Evolutionary conservation across 2,329 filamentous ascomycete species (phyloP), one percentile per base, ranked within the genome.

Genomic region (Fusarium devonianum): DNA sequence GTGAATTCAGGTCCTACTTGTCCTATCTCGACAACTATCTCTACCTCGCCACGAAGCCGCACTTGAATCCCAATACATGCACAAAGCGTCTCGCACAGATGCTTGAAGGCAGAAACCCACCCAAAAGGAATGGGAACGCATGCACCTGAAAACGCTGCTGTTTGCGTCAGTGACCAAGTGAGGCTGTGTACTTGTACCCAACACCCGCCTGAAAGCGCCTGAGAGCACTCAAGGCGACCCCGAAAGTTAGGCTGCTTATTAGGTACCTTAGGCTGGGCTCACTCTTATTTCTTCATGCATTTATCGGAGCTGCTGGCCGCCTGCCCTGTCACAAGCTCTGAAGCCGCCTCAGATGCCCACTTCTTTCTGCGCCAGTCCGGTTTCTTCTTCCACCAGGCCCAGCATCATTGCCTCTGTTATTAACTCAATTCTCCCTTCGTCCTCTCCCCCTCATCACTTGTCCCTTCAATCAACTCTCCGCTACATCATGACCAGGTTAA

Each of bases 401-500:
- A 25, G 49, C 59, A 56, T 63, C 62, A 63, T 64, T 40, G 52
- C 54, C 43, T 56, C 37, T 45, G 40, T 56, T 58, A 54, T 54
- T 53, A 49, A 49, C 38, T 41, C 44, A 49, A 36, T 45, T 21
- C 47, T 48, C 48, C 47, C 37, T 49, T 43, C 50, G 35, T 39
- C 21, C 58, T 39, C 14, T 49, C 48, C 45, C 49, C 55, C 50
- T 54, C 49, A 37, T 42, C 34, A 58, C 41, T 46, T 35, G 30
- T 47, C 45, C 48, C 47, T 52, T 53, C 45, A 41, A 51, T 39
- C 41, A 49, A 46, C 42, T 35, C 34, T 44, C 49, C 62, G 43
- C 53, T 57, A 49, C 60, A 64, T 42, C 60, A 65, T 65, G 63
- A 56, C 63, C 60, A 49, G 53, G 53, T 33, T 54, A 49, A 58